A percentile compares a stretch with the other conserved stretches of the same genome.
Conservation (phyloP, 352 stramenopile species). For the Phytopythium oedochilum region DNA sequence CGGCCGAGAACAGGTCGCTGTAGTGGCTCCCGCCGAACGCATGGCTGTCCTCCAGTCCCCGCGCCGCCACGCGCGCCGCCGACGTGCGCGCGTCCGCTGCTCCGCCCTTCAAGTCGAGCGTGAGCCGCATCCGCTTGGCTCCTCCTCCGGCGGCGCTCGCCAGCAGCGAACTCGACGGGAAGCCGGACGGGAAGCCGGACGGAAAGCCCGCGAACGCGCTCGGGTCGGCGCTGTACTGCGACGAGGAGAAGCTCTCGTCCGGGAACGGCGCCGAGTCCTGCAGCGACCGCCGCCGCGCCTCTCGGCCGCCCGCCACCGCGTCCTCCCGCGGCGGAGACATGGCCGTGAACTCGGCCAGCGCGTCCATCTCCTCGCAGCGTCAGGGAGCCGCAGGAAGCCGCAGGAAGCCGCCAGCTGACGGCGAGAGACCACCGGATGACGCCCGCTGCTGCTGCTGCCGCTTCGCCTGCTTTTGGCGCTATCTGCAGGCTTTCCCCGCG, state of each 20-base stretch:
- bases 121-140: conserved; percentile 17
- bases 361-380: conserved; percentile 11
- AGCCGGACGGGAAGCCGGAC: conserved; percentile 3
- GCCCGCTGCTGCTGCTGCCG: too few species aligned
- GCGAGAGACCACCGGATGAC: too few species aligned
- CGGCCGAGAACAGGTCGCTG: conserved; percentile 38
- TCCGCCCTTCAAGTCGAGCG: conserved; percentile 27
- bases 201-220: conserved; percentile 46
- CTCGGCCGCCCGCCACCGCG: neutral
- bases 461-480: too few species aligned
- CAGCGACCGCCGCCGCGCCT: neutral
- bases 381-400: too few species aligned
- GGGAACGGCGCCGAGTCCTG: conserved; percentile 7
- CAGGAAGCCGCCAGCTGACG: too few species aligned
- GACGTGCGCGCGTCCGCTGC: neutral
- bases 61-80: conserved; percentile 12
- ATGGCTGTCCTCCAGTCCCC: conserved; percentile 17
- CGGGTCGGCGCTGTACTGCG: conserved; percentile 64
- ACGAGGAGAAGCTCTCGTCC: conserved; percentile 34
- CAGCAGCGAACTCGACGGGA: neutral
- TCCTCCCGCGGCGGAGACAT: conserved; percentile 16
- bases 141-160: too few species aligned
- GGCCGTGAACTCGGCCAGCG: conserved; percentile 21
- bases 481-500: neutral
- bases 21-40: conserved; percentile 21